Evolutionary conservation across 1,284 basidiomycete species (phyloP).

Genomic region (Amylostereum chailletii): DNA sequence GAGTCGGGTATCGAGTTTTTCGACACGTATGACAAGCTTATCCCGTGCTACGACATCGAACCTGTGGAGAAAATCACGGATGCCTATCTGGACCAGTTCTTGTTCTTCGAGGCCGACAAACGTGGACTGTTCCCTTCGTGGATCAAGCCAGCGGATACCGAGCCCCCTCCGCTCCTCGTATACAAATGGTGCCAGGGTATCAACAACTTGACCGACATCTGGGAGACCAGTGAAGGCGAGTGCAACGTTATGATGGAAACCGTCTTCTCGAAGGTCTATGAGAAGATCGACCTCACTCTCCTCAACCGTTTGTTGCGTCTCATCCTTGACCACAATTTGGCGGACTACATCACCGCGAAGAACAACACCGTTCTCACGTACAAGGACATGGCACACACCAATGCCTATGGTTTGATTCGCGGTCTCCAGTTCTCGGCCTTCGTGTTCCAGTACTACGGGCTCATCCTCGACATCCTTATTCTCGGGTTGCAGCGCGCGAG

Average conservation of each 20-base stretch:
- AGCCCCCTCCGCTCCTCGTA: constrained; percentile 90
- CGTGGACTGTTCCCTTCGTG: constrained; percentile 93
- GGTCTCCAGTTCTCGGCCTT: constrained; percentile 95
- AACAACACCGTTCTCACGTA: constrained; percentile 93
- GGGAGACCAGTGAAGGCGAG: constrained; percentile 95
- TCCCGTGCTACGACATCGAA: constrained; percentile 96
- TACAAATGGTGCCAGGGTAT: constrained; percentile 98
- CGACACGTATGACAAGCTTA: constrained; percentile 95
- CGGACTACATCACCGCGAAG: constrained; percentile 97
- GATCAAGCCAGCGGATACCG: constrained; percentile 96
- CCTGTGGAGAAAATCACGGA: constrained; percentile 98
- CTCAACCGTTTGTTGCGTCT: constrained; percentile 89
- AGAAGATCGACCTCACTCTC: constrained; percentile 94
- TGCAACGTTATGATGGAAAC: constrained; percentile 98
- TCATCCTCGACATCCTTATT: constrained; percentile 87
- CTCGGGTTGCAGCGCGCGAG: constrained; percentile 90
- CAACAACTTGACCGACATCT: constrained; percentile 89
- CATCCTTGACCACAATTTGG: constrained; percentile 94
- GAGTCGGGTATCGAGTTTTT: constrained; percentile 94
- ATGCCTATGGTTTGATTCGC: constrained; percentile 87
- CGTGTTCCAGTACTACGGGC: constrained; percentile 95
- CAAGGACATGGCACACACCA: constrained; percentile 92
- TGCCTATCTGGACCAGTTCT: constrained; percentile 89
- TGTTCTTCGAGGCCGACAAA: constrained; percentile 93
- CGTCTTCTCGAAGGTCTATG: constrained; percentile 90